phyloP scores from a whole-genome alignment of 2,329 filamentous ascomycete genomes.

The Alternaria panax region DNA sequence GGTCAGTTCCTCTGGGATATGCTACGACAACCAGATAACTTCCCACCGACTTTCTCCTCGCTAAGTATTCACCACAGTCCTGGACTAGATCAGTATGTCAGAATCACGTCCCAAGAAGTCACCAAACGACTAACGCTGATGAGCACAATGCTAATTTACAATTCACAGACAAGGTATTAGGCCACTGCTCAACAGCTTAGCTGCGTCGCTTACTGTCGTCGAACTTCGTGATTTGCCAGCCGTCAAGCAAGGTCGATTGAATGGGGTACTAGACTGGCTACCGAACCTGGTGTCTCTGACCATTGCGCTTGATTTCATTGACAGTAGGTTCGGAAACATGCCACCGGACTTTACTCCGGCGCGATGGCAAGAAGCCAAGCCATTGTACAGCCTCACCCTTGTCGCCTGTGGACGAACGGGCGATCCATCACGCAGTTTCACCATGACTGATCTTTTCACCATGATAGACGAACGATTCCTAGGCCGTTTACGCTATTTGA shows the following conservation, averaged over 20 bases:
- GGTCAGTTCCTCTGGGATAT: constrained; percentile 53
- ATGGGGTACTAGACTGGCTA: constrained; percentile 51
- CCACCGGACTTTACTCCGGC: constrained; percentile 21
- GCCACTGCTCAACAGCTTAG: constrained; percentile 48
- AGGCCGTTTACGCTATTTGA: constrained; percentile 49
- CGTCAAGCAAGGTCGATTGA: constrained; percentile 49
- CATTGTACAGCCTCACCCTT: constrained; percentile 51
- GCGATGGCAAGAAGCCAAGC: constrained; percentile 34
- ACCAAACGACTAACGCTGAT: neutral
- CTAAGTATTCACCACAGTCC: constrained; percentile 55
- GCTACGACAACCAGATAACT: constrained; percentile 36
- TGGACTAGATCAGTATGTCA: constrained; percentile 39
- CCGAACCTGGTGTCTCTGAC: constrained; percentile 51
- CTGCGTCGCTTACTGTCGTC: constrained; percentile 44
- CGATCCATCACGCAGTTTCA: constrained; percentile 49
- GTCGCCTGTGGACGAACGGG: constrained; percentile 48
- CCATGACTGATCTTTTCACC: constrained; percentile 52
- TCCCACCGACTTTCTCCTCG: constrained; percentile 38
- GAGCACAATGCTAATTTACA: neutral
- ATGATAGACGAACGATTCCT: constrained; percentile 53
- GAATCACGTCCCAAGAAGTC: neutral
- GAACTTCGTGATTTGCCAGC: constrained; percentile 52
- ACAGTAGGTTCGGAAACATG: constrained; percentile 49
- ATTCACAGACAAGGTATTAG: constrained; percentile 37
- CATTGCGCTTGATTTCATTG: constrained; percentile 57